Conservation (phyloP, 306 rosid species). For the Oemleria cerasiformis region DNA sequence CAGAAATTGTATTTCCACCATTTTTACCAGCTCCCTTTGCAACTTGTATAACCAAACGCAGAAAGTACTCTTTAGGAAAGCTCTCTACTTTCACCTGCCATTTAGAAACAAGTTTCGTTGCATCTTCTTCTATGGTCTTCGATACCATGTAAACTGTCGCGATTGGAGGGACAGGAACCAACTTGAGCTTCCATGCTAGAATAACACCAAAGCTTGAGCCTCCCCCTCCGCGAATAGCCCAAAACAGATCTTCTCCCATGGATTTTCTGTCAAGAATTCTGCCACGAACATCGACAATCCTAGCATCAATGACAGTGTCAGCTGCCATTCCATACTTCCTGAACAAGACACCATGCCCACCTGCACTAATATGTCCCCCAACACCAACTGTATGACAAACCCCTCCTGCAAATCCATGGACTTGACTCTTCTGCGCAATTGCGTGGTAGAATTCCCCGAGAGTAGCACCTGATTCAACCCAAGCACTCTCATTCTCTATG, state of each 20-base stretch:
- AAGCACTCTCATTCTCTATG: conserved; percentile 1
- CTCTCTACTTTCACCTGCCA: conserved; percentile 50
- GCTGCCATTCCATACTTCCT: conserved; percentile 64
- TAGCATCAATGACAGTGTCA: conserved; percentile 60
- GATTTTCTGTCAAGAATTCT: conserved; percentile 39
- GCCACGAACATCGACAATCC: conserved; percentile 46
- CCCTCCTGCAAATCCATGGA: neutral
- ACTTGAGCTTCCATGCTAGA: conserved; percentile 55
- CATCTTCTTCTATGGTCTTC: conserved; percentile 48
- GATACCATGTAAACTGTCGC: conserved; percentile 50
- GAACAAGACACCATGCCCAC: neutral
- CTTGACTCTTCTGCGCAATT: neutral
- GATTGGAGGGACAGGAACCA: conserved; percentile 49
- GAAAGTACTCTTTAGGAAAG: conserved; percentile 44
- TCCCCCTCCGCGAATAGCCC: conserved; percentile 53
- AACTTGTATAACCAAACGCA: conserved; percentile 43
- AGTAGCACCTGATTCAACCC: neutral
- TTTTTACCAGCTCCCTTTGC: conserved; percentile 17
- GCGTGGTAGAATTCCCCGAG: neutral
- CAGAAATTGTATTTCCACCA: conserved; percentile 36
- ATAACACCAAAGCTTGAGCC: conserved; percentile 64
- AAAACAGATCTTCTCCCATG: conserved; percentile 70
- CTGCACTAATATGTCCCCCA: conserved; percentile 6
- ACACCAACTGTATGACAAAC: neutral
- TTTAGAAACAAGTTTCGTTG: conserved; percentile 34